These are phyloP conservation scores for Paecilomyces dactylethromorphus DNA, from an alignment of 2,329 filamentous ascomycete genomes.

Conservation along the genomic window DNA sequence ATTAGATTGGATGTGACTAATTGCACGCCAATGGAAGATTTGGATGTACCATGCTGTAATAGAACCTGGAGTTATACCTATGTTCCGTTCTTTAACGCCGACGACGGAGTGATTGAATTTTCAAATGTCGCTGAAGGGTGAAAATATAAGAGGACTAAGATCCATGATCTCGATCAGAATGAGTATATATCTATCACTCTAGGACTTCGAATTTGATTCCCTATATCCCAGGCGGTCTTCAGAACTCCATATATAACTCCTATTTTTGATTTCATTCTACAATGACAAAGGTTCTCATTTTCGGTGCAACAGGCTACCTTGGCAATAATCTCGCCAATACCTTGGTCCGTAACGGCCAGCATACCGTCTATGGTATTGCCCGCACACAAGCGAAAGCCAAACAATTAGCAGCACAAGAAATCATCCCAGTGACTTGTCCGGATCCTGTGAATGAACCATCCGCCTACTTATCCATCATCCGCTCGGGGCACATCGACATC, in stretches of 20 bases:
- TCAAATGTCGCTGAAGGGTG: not conserved
- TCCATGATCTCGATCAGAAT: not conserved
- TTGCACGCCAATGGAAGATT: not conserved
- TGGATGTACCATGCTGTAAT: not conserved
- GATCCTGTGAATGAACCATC: conserved; percentile 14
- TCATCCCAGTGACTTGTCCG: conserved; percentile 21
- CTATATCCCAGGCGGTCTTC: not conserved
- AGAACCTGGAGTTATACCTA: not conserved
- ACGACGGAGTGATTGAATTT: not conserved
- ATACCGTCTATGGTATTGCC: conserved; percentile 32
- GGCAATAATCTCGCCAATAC: conserved; percentile 15
- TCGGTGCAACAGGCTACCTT: conserved; percentile 27
- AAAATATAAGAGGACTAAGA: not conserved
- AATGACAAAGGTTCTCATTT: conserved; percentile 26
- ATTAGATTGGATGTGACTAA: not conserved
- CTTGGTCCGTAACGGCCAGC: conserved; percentile 18
- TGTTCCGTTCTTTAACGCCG: not conserved
- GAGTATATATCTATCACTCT: no score
- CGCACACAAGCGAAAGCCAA: conserved; percentile 24
- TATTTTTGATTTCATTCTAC: not conserved
- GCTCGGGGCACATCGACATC: conserved; percentile 22
- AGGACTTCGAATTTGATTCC: not conserved
- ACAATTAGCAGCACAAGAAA: conserved; percentile 21
- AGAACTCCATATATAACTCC: not conserved
- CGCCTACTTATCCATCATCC: conserved; percentile 13